Percentiles rank a stretch among this genome's conserved stretches.
phyloP scores from a whole-genome alignment of 805 yeast species.

The Ogataea minuta region DNA sequence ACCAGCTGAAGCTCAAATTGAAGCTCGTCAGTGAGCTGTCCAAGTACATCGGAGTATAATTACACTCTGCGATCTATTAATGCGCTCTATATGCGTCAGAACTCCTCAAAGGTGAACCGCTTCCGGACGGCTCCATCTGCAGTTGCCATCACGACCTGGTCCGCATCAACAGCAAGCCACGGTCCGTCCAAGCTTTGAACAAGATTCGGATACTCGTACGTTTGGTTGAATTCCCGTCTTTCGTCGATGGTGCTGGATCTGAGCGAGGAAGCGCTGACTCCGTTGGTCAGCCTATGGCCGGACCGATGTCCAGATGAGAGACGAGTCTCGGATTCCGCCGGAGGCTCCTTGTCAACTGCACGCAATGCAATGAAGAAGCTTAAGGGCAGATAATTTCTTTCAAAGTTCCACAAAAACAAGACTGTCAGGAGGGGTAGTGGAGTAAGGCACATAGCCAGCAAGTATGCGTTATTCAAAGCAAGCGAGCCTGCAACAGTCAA shows the following conservation, averaged over 20 bases:
- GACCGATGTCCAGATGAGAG: background rate
- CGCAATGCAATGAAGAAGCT: slow-evolving; percentile 83
- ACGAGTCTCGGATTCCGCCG: background rate
- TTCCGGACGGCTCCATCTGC: slow-evolving; percentile 33
- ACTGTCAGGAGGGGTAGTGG: slow-evolving; percentile 76
- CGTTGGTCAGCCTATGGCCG: slow-evolving; percentile 5
- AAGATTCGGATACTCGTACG: slow-evolving; percentile 76
- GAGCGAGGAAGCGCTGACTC: slow-evolving; percentile 21
- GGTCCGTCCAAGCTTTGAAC: slow-evolving; percentile 79
- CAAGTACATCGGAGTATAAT: slow-evolving; percentile 8
- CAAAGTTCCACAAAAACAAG: slow-evolving; percentile 73
- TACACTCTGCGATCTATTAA: slow-evolving; percentile 2
- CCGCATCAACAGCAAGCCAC: slow-evolving; percentile 67
- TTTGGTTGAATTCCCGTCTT: slow-evolving; percentile 64
- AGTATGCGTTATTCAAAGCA: slow-evolving; percentile 72
- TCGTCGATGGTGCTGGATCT: slow-evolving; percentile 67
- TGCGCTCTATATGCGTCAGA: slow-evolving; percentile 10
- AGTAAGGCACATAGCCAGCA: slow-evolving; percentile 63
- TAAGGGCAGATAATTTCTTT: slow-evolving; percentile 75
- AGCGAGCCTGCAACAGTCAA: slow-evolving; percentile 90
- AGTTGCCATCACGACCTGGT: slow-evolving; percentile 49
- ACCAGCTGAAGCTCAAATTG: slow-evolving; percentile 24
- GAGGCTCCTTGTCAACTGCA: slow-evolving; percentile 45
- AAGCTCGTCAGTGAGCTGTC: slow-evolving; percentile 24
- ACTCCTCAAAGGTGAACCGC: slow-evolving; percentile 29